Evolutionary conservation across 768 basidiomycete species (phyloP).

Genomic region (Pleurotus citrinopileatus): DNA sequence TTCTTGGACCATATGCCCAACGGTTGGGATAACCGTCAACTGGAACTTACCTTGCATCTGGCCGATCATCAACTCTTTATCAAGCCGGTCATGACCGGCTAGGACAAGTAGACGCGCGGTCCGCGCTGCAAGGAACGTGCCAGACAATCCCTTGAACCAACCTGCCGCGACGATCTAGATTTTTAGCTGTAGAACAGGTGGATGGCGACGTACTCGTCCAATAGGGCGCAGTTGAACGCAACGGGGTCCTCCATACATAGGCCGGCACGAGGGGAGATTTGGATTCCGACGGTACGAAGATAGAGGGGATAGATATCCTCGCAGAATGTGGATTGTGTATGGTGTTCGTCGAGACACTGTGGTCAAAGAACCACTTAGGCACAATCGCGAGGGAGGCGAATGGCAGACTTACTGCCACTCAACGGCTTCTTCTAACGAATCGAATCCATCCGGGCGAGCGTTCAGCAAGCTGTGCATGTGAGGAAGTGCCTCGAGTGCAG

Average conservation of each 20-base stretch:
- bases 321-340: constrained; percentile 83
- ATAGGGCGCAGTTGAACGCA: constrained; percentile 81
- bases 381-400: neutral
- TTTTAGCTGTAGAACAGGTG: neutral
- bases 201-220: constrained; percentile 68
- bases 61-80: constrained; percentile 92
- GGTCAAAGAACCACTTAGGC: neutral
- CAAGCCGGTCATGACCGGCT: constrained; percentile 90
- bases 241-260: constrained; percentile 81
- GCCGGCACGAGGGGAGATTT: constrained; percentile 34
- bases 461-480: constrained; percentile 89
- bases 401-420: constrained; percentile 90
- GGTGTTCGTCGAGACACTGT: constrained; percentile 74
- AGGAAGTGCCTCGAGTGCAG: constrained; percentile 89
- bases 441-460: constrained; percentile 83
- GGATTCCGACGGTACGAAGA: constrained; percentile 48
- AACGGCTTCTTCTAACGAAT: constrained; percentile 79
- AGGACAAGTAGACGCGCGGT: constrained; percentile 86
- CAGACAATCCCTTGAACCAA: constrained; percentile 87
- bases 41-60: constrained; percentile 98
- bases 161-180: constrained; percentile 39
- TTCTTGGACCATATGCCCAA: constrained; percentile 95
- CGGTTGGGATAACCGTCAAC: constrained; percentile 79
- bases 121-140: constrained; percentile 71
- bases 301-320: constrained; percentile 83